These are phyloP conservation scores for Catenaria anguillulae DNA, from an alignment of 371 early-diverging fungal species.

Conservation along the genomic window DNA sequence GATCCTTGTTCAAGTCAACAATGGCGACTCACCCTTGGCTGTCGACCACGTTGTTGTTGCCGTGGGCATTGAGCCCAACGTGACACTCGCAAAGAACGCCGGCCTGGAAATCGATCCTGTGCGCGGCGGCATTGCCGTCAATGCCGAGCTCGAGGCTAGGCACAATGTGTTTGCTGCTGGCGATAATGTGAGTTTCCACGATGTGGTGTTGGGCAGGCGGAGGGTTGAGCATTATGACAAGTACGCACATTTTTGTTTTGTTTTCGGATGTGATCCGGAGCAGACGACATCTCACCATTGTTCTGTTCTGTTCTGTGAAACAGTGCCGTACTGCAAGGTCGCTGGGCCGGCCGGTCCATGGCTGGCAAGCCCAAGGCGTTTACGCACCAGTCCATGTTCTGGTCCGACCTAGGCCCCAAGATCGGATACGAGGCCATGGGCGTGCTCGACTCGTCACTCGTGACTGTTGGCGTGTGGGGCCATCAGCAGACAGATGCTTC, in stretches of 20 bases:
- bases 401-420: constrained; percentile 58
- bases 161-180: constrained; percentile 58
- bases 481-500: constrained; percentile 17
- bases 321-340: constrained; percentile 47
- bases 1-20: constrained; percentile 27
- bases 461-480: constrained; percentile 51
- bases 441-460: constrained; percentile 42
- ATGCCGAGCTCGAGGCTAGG: constrained; percentile 59
- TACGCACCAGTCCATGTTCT: constrained; percentile 61
- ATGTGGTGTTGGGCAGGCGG: constrained; percentile 54
- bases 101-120: constrained; percentile 52
- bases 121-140: constrained; percentile 53
- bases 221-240: constrained; percentile 60
- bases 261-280: neutral
- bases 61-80: constrained; percentile 55
- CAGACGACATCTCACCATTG: neutral
- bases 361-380: constrained; percentile 43
- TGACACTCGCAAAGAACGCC: constrained; percentile 45
- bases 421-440: constrained; percentile 63
- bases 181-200: constrained; percentile 57
- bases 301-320: constrained; percentile 7
- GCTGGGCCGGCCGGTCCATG: constrained; percentile 59
- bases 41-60: constrained; percentile 57
- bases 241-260: neutral
- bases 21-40: constrained; percentile 22